phyloP scores from a whole-genome alignment of 768 basidiomycete species.

The Suillus plorans region DNA sequence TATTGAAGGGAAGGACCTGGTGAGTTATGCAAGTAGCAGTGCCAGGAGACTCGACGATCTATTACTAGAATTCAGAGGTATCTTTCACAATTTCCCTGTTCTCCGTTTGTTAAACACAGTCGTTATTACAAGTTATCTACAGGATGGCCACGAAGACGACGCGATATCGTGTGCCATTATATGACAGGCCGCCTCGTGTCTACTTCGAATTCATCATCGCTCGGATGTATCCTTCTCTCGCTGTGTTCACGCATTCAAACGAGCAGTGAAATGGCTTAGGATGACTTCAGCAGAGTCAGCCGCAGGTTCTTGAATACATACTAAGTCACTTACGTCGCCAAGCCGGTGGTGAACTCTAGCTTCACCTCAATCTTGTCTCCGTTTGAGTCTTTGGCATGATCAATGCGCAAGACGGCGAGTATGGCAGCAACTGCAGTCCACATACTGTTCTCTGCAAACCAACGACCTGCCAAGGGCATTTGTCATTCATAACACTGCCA shows the following conservation, averaged over 20 bases:
- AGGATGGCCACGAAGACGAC: constrained; percentile 57
- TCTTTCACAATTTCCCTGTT: constrained; percentile 26
- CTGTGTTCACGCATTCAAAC: no score
- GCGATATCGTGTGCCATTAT: constrained; percentile 30
- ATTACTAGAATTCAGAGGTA: constrained; percentile 63
- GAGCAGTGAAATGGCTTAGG: no score
- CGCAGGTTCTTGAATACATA: no score
- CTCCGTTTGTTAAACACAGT: constrained; percentile 15
- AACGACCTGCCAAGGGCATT: constrained; percentile 3
- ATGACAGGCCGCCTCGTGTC: no score
- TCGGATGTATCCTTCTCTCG: no score
- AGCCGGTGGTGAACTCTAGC: no score
- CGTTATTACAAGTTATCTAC: constrained; percentile 52
- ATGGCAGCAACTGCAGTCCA: not conserved
- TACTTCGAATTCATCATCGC: no score
- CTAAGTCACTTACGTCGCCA: no score
- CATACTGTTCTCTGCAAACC: not conserved
- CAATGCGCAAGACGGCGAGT: not conserved
- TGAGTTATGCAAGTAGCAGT: constrained; percentile 64
- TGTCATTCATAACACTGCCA: not conserved
- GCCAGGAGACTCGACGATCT: constrained; percentile 69
- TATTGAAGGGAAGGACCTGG: constrained; percentile 72
- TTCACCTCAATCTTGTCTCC: no score
- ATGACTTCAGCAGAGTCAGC: no score
- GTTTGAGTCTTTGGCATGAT: not conserved